Evolutionary conservation across 1,284 basidiomycete species (phyloP).

Genomic region (Rugosomyces carneus): DNA sequence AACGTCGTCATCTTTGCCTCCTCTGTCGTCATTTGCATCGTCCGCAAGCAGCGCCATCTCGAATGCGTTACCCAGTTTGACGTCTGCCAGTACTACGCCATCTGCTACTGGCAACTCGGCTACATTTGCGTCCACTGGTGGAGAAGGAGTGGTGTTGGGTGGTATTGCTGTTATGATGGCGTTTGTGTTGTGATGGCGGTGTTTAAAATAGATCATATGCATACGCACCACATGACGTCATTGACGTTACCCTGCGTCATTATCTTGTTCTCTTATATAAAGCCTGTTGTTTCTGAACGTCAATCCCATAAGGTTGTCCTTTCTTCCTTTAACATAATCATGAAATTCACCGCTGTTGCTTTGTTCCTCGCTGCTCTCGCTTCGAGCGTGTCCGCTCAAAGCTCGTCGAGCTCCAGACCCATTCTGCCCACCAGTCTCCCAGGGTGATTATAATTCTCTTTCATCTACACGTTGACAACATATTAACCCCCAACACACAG

Average conservation of each 20-base stretch:
- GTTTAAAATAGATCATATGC: not conserved
- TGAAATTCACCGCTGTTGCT: not conserved
- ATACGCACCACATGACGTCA: not conserved
- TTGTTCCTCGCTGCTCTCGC: not conserved
- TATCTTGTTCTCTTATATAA: not conserved
- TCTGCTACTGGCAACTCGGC: conserved; percentile 9
- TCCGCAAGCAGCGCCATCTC: not conserved
- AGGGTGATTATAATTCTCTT: not conserved
- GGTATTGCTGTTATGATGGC: conserved; percentile 16
- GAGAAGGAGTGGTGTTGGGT: conserved; percentile 10
- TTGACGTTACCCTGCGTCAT: not conserved
- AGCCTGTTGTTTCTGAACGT: not conserved
- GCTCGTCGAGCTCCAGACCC: not conserved
- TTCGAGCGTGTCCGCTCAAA: not conserved
- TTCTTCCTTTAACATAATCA: not conserved
- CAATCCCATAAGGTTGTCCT: not conserved
- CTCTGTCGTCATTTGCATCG: not conserved
- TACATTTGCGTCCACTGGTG: conserved; percentile 6
- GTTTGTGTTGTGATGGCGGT: conserved; percentile 2
- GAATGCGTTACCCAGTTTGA: not conserved
- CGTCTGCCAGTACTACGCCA: not conserved
- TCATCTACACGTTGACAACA: not conserved
- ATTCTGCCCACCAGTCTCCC: not conserved
- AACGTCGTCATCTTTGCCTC: not conserved
- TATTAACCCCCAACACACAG: not conserved